Evolutionary conservation across 306 rosid species (phyloP), one percentile per base, ranked within the genome.

Genomic region (Medicago ruthenica): DNA sequence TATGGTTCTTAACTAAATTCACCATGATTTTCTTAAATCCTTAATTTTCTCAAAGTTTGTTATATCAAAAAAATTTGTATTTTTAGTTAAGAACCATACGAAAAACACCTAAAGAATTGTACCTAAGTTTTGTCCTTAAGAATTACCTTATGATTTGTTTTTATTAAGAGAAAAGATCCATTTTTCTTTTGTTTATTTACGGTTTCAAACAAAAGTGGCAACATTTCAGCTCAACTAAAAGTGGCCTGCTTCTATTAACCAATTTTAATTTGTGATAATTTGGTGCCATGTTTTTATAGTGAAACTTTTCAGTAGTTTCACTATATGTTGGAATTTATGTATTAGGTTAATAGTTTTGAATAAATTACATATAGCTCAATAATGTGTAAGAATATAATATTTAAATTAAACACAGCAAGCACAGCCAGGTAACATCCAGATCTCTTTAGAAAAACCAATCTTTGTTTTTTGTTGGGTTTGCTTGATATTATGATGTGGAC

Each of bases 141-240:
- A 78, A 17, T 65, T 75, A 57, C 78, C 74, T 55, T 36, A 13
- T 54, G 37, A 5, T 5, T 34, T 34, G 37, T 34, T 34, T 34
- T 34, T 34, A 34, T 34, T 34, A 34, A 34, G 37, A 34, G 7
- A 34, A 34, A 60, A 37, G 16, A 73, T 74, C 72, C 40, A 76
- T 73, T 73, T 1, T 9, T 22, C 16, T 45, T 61, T 42, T 21
- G 3, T 68, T 51, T n/a, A 14, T 67, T 17, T 76, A 51, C 13
- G 10, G 41, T 42, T 27, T 54, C 12, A 48, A 39, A 47, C 70
- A 70, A 65, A n/a, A 44, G 24, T 34, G 59, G 50, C 80, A 76
- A 80, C 54, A 84, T 84, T 81, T 78, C 67, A 76, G 51, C 62
- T 61, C 42, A 34, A 31, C 67, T 60, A 31, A 27, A 60, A 14